Conservation (phyloP, 768 basidiomycete genomes). For the Rhizopogon rudus region DNA sequence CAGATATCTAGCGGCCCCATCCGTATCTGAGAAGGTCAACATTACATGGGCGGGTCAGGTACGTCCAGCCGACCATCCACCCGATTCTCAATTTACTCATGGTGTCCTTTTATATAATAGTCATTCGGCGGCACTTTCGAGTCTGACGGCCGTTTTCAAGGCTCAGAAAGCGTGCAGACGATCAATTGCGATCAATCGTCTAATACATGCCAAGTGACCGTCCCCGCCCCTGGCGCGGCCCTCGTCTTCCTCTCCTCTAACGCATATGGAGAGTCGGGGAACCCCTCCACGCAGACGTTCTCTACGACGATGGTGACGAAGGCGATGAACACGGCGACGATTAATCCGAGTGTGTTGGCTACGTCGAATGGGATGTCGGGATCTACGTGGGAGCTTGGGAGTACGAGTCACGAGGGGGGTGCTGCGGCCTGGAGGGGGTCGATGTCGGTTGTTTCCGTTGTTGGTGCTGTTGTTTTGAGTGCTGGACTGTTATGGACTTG, state of each 20-base stretch:
- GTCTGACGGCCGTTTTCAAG: slow-evolving; percentile 22
- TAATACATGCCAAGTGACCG: slow-evolving; percentile 16
- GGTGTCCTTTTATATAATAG: slow-evolving; percentile 1
- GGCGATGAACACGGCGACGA: slow-evolving; percentile 23
- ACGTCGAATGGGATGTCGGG: slow-evolving; percentile 36
- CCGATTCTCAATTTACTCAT: not conserved
- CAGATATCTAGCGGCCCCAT: slow-evolving; percentile 31
- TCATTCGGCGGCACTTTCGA: slow-evolving; percentile 21
- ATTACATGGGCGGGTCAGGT: slow-evolving; percentile 50
- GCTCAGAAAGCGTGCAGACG: slow-evolving; percentile 11
- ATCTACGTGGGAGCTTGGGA: slow-evolving; percentile 14
- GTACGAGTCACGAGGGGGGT: slow-evolving; percentile 14
- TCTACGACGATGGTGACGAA: slow-evolving; percentile 29
- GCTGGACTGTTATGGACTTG: not conserved
- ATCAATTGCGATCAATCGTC: slow-evolving; percentile 14
- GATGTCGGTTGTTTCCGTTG: not conserved
- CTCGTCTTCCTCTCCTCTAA: slow-evolving; percentile 18
- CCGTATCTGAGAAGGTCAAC: slow-evolving; percentile 37
- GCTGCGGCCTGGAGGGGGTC: not conserved
- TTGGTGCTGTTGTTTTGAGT: not conserved
- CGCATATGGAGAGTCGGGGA: slow-evolving; percentile 3
- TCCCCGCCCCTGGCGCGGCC: slow-evolving; percentile 26
- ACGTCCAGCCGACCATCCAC: not conserved
- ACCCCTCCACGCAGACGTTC: slow-evolving; percentile 18
- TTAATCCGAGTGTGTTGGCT: slow-evolving; percentile 30